These are phyloP conservation scores for Stagonosporopsis vannaccii DNA, from an alignment of 2,329 filamentous ascomycete species.

Conservation along the genomic window DNA sequence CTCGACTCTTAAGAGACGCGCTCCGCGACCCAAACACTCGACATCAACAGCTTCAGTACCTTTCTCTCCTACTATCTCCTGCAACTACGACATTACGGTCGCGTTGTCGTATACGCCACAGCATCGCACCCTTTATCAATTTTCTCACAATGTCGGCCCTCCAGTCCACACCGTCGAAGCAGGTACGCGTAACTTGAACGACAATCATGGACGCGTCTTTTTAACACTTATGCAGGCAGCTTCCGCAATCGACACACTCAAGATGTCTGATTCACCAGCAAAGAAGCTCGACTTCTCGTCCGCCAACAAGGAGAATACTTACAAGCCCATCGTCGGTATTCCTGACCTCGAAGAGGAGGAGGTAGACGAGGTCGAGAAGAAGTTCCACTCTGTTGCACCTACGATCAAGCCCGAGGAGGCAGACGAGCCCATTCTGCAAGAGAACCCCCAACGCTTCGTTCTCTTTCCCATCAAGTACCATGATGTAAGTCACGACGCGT, in stretches of 20 bases:
- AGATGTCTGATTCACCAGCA: constrained; percentile 84
- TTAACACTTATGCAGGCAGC: constrained; percentile 70
- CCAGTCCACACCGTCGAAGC: constrained; percentile 73
- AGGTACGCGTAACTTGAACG: constrained; percentile 61
- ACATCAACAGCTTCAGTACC: constrained; percentile 38
- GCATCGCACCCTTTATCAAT: constrained; percentile 18
- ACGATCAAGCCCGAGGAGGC: constrained; percentile 71
- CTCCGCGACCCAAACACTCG: constrained; percentile 21
- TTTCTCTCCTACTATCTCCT: constrained; percentile 24
- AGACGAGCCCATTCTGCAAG: constrained; percentile 89
- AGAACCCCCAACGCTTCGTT: constrained; percentile 96
- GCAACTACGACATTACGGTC: constrained; percentile 28
- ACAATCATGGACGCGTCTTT: constrained; percentile 39
- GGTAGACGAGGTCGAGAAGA: constrained; percentile 51
- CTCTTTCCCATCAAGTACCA: constrained; percentile 99
- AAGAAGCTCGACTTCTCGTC: constrained; percentile 85
- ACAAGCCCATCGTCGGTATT: constrained; percentile 62
- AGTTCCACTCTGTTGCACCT: constrained; percentile 59
- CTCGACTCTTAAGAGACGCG: constrained; percentile 36
- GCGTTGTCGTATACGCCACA: constrained; percentile 20
- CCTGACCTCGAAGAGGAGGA: constrained; percentile 52
- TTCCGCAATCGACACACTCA: constrained; percentile 83
- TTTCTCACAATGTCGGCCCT: constrained; percentile 73
- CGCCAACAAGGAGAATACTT: constrained; percentile 83
- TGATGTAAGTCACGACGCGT: constrained; percentile 73